Conservation (phyloP, 2,329 filamentous ascomycete genomes). For the Zymoseptoria pseudotritici region DNA sequence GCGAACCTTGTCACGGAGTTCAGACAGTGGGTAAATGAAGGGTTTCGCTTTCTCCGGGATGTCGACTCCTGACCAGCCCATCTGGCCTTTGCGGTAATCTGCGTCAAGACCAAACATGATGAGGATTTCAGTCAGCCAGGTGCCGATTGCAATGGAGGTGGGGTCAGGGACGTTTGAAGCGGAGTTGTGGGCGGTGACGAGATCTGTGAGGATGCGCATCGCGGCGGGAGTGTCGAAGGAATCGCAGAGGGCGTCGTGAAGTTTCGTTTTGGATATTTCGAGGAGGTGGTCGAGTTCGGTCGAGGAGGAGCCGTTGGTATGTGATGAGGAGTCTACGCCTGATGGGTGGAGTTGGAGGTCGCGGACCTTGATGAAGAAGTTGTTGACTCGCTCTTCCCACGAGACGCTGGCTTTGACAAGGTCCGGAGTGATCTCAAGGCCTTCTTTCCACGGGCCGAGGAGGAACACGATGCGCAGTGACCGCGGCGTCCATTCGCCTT, state of each 20-base stretch:
- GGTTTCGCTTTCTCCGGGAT: conserved; percentile 53
- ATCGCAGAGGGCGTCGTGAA: conserved; percentile 64
- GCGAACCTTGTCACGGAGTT: conserved; percentile 52
- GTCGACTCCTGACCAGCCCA: conserved; percentile 60
- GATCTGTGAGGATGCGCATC: conserved; percentile 68
- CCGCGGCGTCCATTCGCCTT: conserved; percentile 66
- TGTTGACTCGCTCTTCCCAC: conserved; percentile 75
- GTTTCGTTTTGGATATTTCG: conserved; percentile 47
- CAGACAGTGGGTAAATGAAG: conserved; percentile 53
- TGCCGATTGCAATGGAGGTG: conserved; percentile 51
- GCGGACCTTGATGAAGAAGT: conserved; percentile 56
- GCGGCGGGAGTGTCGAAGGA: conserved; percentile 80
- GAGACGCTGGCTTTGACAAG: conserved; percentile 65
- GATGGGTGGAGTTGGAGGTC: conserved; percentile 35
- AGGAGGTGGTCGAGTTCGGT: conserved; percentile 40
- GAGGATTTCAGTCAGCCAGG: conserved; percentile 76
- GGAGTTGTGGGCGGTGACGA: conserved; percentile 71
- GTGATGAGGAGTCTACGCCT: neutral
- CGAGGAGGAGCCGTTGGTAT: conserved; percentile 23
- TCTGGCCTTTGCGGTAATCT: conserved; percentile 36
- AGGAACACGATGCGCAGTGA: conserved; percentile 80
- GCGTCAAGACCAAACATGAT: conserved; percentile 76
- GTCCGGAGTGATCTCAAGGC: conserved; percentile 76
- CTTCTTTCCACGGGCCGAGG: conserved; percentile 81
- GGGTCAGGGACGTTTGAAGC: conserved; percentile 40